phyloP scores from a whole-genome alignment of 2,329 filamentous ascomycete genomes.

The Fusarium floridanum region DNA sequence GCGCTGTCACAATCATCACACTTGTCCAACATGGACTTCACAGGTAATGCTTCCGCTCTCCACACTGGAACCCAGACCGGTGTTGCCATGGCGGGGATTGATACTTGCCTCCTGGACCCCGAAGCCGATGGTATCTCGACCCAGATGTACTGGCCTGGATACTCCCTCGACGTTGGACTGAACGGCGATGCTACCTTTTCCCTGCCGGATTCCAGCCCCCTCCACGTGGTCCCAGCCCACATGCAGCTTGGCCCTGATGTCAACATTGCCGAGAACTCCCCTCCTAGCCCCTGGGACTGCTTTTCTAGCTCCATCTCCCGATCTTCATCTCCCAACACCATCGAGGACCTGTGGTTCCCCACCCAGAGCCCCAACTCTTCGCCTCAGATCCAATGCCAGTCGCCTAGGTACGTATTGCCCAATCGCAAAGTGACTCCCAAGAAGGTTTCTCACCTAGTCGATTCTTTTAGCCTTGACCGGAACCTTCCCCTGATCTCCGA shows the following conservation, averaged over 20 bases:
- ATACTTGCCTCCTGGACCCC: conserved; percentile 65
- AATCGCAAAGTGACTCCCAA: conserved; percentile 4
- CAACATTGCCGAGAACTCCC: conserved; percentile 62
- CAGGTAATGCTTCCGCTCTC: conserved; percentile 63
- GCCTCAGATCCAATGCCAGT: conserved; percentile 63
- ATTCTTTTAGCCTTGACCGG: conserved; percentile 47
- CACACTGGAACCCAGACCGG: conserved; percentile 55
- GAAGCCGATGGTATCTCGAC: conserved; percentile 61
- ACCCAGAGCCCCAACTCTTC: conserved; percentile 59
- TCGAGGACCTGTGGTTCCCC: conserved; percentile 62
- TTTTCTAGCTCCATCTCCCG: conserved; percentile 66
- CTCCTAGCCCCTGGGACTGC: conserved; percentile 65
- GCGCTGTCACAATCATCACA: conserved; percentile 64
- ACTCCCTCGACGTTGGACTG: conserved; percentile 61
- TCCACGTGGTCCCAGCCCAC: conserved; percentile 69
- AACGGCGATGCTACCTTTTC: conserved; percentile 58
- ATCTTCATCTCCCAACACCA: conserved; percentile 63
- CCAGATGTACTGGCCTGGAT: conserved; percentile 65
- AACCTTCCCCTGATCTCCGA: conserved; percentile 50
- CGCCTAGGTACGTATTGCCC: conserved; percentile 64
- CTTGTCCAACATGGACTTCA: conserved; percentile 65
- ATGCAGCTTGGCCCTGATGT: conserved; percentile 67
- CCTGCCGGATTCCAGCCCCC: conserved; percentile 57
- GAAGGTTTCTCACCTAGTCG: conserved; percentile 40
- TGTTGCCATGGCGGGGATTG: conserved; percentile 60